Percentiles rank a stretch among this genome's conserved stretches.
Evolutionary conservation across 768 basidiomycete genomes (phyloP).

Genomic region (Xanthoconium purpureum): DNA sequence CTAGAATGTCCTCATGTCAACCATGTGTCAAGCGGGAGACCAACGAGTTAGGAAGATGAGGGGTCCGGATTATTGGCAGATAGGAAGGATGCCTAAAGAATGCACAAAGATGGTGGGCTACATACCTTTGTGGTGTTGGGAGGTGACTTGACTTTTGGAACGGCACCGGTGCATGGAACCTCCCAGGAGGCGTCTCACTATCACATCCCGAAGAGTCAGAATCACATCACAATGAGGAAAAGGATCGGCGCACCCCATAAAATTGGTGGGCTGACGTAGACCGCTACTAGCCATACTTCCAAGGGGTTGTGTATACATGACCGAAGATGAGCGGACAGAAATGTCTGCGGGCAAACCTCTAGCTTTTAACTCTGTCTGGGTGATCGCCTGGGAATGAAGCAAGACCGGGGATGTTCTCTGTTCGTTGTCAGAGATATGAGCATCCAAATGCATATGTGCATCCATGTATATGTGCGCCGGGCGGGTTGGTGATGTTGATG

Average conservation of each 20-base stretch:
- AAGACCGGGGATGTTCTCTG: background rate
- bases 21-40: background rate
- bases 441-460: background rate
- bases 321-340: constrained; percentile 16
- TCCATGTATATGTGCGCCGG: constrained; percentile 8
- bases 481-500: background rate
- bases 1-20: constrained; percentile 24
- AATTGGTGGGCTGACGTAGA: constrained; percentile 4
- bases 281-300: constrained; percentile 8
- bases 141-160: constrained; percentile 24
- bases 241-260: constrained; percentile 14
- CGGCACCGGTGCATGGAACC: background rate
- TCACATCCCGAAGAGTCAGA: background rate
- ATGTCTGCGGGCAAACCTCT: constrained; percentile 13
- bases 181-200: constrained; percentile 10
- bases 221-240: background rate
- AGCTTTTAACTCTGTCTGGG: constrained; percentile 8
- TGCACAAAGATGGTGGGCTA: background rate
- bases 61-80: background rate
- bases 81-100: background rate
- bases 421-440: constrained; percentile 1
- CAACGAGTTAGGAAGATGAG: background rate
- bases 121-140: constrained; percentile 33
- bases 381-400: constrained; percentile 10
- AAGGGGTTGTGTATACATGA: constrained; percentile 13